A percentile compares a stretch with the other conserved stretches of the same genome.
Conservation (phyloP, 139 green algal genomes). For the Chlamydomonas applanata region DNA sequence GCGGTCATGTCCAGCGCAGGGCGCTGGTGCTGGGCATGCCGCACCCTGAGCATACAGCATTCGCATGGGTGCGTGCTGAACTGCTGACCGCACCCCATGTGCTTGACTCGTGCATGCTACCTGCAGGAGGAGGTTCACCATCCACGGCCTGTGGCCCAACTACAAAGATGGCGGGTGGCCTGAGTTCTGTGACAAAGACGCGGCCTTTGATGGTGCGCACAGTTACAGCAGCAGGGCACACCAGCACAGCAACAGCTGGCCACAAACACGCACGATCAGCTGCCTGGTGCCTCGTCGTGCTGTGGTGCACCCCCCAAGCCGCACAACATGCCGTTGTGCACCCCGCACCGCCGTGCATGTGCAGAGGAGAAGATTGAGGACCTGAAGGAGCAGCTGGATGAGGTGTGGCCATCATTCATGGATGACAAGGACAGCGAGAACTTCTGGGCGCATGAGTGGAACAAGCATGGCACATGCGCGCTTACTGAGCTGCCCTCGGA, state of each 20-base stretch:
- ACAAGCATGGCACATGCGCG: conserved; percentile 65
- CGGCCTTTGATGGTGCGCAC: conserved; percentile 22
- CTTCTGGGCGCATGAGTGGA: conserved; percentile 67
- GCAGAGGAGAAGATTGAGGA: conserved; percentile 16
- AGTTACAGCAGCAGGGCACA: background rate
- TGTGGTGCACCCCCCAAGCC: background rate
- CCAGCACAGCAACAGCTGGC: too few species aligned
- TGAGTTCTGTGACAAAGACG: conserved; percentile 47
- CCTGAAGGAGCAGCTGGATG: conserved; percentile 25
- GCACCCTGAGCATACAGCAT: too few species aligned
- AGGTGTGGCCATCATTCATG: conserved; percentile 35
- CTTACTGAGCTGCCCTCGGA: conserved; percentile 37
- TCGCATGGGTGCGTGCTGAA: background rate
- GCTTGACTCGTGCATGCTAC: background rate
- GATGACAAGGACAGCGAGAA: background rate
- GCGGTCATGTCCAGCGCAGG: background rate
- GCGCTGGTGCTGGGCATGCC: background rate
- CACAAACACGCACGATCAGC: background rate
- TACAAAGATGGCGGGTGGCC: conserved; percentile 56
- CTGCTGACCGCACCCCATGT: background rate
- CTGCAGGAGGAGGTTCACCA: conserved; percentile 62
- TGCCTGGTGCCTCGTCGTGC: background rate
- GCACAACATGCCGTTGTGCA: background rate
- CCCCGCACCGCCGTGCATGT: background rate
- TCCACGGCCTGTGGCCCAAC: conserved; percentile 80